Evolutionary conservation across 257 asterid species (phyloP).

Genomic region (Osmanthus fragrans): DNA sequence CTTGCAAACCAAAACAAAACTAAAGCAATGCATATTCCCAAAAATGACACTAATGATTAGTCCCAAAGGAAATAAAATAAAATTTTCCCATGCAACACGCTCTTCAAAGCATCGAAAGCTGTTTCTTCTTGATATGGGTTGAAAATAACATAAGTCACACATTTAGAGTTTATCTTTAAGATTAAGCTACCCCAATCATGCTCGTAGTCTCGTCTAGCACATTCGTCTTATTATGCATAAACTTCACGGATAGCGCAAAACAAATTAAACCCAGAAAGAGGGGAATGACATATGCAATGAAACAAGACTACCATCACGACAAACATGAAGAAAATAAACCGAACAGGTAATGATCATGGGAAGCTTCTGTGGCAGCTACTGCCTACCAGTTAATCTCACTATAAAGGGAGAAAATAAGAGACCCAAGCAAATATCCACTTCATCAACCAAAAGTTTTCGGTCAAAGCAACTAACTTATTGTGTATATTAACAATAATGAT

Average conservation of each 20-base stretch:
- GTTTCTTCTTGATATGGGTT: not conserved
- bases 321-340: not conserved
- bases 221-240: not conserved
- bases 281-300: not conserved
- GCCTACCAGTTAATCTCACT: not conserved
- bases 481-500: not conserved
- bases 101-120: not conserved
- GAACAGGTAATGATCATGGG: not conserved
- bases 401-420: too few species aligned
- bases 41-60: not conserved
- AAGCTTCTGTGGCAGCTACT: not conserved
- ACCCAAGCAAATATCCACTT: too few species aligned
- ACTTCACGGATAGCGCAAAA: not conserved
- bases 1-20: slow-evolving; percentile 1
- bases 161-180: too few species aligned
- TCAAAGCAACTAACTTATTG: not conserved
- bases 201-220: too few species aligned
- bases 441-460: too few species aligned
- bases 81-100: not conserved
- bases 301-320: not conserved
- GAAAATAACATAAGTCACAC: not conserved
- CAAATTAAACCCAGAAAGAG: not conserved
- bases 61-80: not conserved
- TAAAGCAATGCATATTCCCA: not conserved
- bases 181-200: too few species aligned